Evolutionary conservation across 1,284 basidiomycete species (phyloP), one percentile per base, ranked within the genome.

Genomic region (Neotropicomus parvogracilis): DNA sequence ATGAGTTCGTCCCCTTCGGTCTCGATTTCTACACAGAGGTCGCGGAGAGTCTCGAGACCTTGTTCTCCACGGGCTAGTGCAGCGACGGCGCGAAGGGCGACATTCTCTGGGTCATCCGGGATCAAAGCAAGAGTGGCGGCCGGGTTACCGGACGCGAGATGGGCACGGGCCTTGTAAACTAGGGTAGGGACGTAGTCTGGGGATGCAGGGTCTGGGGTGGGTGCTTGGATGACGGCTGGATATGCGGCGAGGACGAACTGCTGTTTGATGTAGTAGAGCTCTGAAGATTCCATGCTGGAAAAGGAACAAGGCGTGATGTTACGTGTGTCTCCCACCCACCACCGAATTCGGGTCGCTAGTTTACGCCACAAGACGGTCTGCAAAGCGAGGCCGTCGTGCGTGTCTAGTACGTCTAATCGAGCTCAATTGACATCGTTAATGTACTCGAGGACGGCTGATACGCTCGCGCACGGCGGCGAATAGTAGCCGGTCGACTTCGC

Each of bases 1-100:
- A 76, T 78, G 37, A 85, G 82, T 10, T 70, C 75, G 55, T 85
- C 88, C 6, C 33, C 60, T 21, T 88, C 87, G 32, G 85, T 82
- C 58, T 94, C 91, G 40, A 88, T 80, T 66, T 95, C 93, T 6
- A 95, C 79, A 36, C 85, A 81, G 17, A 95, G 67, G 68, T 97
- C 93, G 19, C 93, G 79, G 28, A 95, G 73, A 62, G 88, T 81
- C 60, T 93, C 91, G 3, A 95, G 74, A 12, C 81, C 76, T 6
- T 80, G 69, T 38, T 88, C 83, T 31, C 72, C 75, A 17, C 74
- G 75, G 11, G 91, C 85, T 44, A 97, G 75, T 1, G 86, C 78
- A 12, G 75, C 69, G 20, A 87, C 78, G 11, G 91, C 88, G 58
- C 84, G 86, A 36, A 88, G 64, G 0, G 86, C 74, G 29, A 88